Conservation (phyloP, 345 rosid species). For the Abelmoschus esculentus region DNA sequence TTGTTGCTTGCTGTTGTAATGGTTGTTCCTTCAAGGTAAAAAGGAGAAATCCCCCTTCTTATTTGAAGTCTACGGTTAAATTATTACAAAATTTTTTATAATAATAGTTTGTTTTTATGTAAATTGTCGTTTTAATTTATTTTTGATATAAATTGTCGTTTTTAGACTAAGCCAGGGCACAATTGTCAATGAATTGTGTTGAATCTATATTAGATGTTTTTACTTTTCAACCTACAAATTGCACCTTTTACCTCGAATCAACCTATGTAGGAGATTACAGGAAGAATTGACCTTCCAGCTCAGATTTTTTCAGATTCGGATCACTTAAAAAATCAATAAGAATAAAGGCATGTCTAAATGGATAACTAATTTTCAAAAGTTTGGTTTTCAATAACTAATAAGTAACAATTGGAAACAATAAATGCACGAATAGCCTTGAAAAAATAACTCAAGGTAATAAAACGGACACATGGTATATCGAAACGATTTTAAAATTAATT, state of each 20-base stretch:
- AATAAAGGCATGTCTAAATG: too few relatives aligned
- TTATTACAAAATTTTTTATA: not conserved
- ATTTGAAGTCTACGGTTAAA: not conserved
- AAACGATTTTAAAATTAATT: too few relatives aligned
- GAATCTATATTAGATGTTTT: not conserved
- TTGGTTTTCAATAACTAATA: too few relatives aligned
- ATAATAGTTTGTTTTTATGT: not conserved
- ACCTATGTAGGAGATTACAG: too few relatives aligned
- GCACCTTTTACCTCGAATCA: not conserved
- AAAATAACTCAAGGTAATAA: too few relatives aligned
- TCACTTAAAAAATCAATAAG: not conserved
- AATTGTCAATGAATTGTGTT: too few relatives aligned
- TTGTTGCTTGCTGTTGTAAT: constrained; percentile 10
- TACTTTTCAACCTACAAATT: not conserved
- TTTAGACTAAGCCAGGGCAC: not conserved
- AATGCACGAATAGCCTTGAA: too few relatives aligned
- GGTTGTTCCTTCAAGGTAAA: constrained; percentile 5
- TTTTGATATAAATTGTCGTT: not conserved
- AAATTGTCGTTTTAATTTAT: not conserved
- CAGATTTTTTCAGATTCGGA: too few relatives aligned
- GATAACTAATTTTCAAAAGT: too few relatives aligned
- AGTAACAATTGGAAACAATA: too few relatives aligned
- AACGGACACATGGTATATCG: too few relatives aligned
- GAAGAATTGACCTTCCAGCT: too few relatives aligned
- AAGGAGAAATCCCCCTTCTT: not conserved